A percentile compares a stretch with the other conserved stretches of the same genome.
These are phyloP conservation scores for Arthroderma uncinatum DNA, from an alignment of 2,329 filamentous ascomycete species.

Conservation along the genomic window DNA sequence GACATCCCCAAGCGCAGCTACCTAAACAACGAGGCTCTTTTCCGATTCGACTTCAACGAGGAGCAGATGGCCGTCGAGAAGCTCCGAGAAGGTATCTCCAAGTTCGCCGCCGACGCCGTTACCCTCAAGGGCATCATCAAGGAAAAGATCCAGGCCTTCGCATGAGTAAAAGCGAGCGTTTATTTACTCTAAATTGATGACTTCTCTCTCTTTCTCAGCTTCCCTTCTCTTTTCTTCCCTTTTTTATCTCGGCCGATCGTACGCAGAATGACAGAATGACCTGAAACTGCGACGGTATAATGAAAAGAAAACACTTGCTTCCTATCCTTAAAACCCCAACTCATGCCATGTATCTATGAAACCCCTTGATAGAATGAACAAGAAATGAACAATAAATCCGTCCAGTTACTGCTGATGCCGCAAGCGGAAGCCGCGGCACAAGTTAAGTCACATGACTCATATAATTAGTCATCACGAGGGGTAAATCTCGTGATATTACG, in stretches of 20 bases:
- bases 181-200: not conserved
- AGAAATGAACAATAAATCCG: not conserved
- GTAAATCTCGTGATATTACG: not conserved
- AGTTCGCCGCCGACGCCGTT: slow-evolving; percentile 91
- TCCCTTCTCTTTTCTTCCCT: not conserved
- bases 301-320: not conserved
- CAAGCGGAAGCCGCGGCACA: not conserved
- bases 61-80: slow-evolving; percentile 99
- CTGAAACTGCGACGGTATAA: not conserved
- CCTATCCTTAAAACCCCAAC: not conserved
- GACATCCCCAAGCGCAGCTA: slow-evolving; percentile 82
- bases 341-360: not conserved
- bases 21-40: slow-evolving; percentile 75
- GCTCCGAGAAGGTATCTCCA: slow-evolving; percentile 97
- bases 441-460: not conserved
- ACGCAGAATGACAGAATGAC: not conserved
- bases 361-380: not conserved
- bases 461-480: slow-evolving; percentile 1
- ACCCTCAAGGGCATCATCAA: slow-evolving; percentile 88
- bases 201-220: not conserved
- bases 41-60: slow-evolving; percentile 99
- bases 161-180: not conserved
- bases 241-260: not conserved
- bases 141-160: slow-evolving; percentile 57
- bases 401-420: not conserved